Evolutionary conservation across 129 eudicot genomes (phyloP), one percentile per base, ranked within the genome.

Genomic region (Lactuca sativa): DNA sequence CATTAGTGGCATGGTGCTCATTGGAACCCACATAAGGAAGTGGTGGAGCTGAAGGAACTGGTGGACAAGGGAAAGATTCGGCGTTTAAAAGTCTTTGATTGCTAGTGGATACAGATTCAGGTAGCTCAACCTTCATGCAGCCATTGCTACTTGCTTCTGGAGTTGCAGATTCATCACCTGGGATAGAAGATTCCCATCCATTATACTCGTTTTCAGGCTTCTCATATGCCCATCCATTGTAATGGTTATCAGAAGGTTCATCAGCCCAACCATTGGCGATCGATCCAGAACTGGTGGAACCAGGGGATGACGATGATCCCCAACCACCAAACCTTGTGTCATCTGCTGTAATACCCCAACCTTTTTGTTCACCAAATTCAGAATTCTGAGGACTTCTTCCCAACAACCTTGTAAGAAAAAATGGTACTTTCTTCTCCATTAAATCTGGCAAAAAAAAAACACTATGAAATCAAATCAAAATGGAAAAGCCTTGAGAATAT

Each of bases 41-140:
- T 13, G 71, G 82, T 32, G 85, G 85, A 11, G 88, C 88, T 34
- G 88, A 80, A 76, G 88, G 87, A 60, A 72, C 36, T 40, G 75
- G 43, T 66, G 75, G 43, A 44, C 15, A 55, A 8, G 60, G 57
- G 15, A 18, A 25, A 12, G 63, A 21, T 66, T 55, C 76, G 60
- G 32, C 56, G 57, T 77, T 30, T 14, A 63, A 12, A 47, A 56
- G 52, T 69, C 74, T 10, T 53, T 36, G 30, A 10, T 70, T 76
- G 55, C 66, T 70, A 31, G 60, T 60, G 41, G 76, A 58, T 51
- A 62, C 38, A 15, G 59, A 37, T 30, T 38, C 62, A 8, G 79
- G 16, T 10, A 65, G 73, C 41, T 56, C 65, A 56, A 0, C 59
- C 38, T 3, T 12, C 38, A 66, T 56, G 80, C 86, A 69, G 0